These are phyloP conservation scores for Auricularia auricula-judae DNA, from an alignment of 768 basidiomycete species.

Conservation along the genomic window DNA sequence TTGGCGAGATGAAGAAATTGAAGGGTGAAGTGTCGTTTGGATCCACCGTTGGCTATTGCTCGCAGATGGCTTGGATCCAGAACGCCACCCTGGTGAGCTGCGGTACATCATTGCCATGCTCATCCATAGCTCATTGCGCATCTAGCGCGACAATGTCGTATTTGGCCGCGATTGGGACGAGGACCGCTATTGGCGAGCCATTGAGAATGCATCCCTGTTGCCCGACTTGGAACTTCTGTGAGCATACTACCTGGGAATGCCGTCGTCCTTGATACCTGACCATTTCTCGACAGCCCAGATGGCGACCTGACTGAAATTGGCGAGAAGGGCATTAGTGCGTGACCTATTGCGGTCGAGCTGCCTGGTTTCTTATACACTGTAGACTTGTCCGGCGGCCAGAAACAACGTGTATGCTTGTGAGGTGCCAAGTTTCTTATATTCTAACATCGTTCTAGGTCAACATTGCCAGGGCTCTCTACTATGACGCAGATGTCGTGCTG, in stretches of 20 bases:
- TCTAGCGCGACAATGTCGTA: conserved; percentile 51
- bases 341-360: conserved; percentile 18
- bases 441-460: conserved; percentile 35
- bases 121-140: not conserved
- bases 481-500: conserved; percentile 46
- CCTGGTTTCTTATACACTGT: not conserved
- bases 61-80: conserved; percentile 71
- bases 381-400: conserved; percentile 47
- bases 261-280: not conserved
- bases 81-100: conserved; percentile 45
- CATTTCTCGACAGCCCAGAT: conserved; percentile 25
- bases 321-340: conserved; percentile 52
- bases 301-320: conserved; percentile 72
- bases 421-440: not conserved
- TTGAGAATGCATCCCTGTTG: conserved; percentile 47
- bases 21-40: conserved; percentile 47
- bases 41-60: conserved; percentile 55
- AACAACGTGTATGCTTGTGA: conserved; percentile 33
- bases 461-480: conserved; percentile 61
- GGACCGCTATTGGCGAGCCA: conserved; percentile 51
- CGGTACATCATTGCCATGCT: not conserved
- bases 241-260: not conserved
- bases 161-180: conserved; percentile 59
- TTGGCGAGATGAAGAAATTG: conserved; percentile 57
- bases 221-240: conserved; percentile 50